phyloP scores from a whole-genome alignment of 768 basidiomycete genomes.

The Cystofilobasidium ferigula region DNA sequence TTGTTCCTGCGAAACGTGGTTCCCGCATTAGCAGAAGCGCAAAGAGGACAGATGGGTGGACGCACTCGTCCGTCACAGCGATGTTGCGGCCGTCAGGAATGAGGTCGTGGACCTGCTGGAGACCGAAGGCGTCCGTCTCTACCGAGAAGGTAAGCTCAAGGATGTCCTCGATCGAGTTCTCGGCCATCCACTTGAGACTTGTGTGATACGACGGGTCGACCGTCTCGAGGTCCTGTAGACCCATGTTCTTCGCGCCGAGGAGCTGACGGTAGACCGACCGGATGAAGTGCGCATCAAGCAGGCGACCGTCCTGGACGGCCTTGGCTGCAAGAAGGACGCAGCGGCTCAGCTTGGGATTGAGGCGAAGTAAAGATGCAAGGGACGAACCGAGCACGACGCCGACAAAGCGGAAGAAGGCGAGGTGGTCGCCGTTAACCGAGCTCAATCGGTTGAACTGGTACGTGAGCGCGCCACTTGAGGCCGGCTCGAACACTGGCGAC shows the following conservation, averaged over 20 bases:
- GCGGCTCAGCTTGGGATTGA: no score
- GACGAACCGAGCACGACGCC: slow-evolving; percentile 70
- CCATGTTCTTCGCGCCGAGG: slow-evolving; percentile 85
- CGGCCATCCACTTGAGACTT: slow-evolving; percentile 92
- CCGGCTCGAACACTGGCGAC: slow-evolving; percentile 80
- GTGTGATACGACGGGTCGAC: slow-evolving; percentile 60
- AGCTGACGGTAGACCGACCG: slow-evolving; percentile 92
- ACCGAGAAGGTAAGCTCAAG: slow-evolving; percentile 88
- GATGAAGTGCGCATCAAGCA: slow-evolving; percentile 96
- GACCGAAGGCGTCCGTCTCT: slow-evolving; percentile 95
- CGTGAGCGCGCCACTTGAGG: slow-evolving; percentile 80
- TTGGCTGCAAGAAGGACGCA: slow-evolving; percentile 23
- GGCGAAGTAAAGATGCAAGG: slow-evolving; percentile 37
- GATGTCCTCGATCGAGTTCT: slow-evolving; percentile 48
- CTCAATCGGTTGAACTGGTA: slow-evolving; percentile 90
- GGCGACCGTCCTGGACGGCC: slow-evolving; percentile 48
- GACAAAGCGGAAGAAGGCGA: slow-evolving; percentile 97
- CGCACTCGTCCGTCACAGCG: slow-evolving; percentile 71
- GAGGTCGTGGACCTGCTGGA: slow-evolving; percentile 72
- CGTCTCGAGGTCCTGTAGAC: slow-evolving; percentile 42
- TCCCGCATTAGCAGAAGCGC: neutral
- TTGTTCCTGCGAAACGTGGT: slow-evolving; percentile 48
- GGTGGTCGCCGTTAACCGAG: slow-evolving; percentile 86
- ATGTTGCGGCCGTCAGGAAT: slow-evolving; percentile 74
- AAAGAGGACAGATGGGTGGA: neutral